These are phyloP conservation scores for Spirogloea muscicola DNA, from an alignment of 139 green algal species.

Conservation along the genomic window DNA sequence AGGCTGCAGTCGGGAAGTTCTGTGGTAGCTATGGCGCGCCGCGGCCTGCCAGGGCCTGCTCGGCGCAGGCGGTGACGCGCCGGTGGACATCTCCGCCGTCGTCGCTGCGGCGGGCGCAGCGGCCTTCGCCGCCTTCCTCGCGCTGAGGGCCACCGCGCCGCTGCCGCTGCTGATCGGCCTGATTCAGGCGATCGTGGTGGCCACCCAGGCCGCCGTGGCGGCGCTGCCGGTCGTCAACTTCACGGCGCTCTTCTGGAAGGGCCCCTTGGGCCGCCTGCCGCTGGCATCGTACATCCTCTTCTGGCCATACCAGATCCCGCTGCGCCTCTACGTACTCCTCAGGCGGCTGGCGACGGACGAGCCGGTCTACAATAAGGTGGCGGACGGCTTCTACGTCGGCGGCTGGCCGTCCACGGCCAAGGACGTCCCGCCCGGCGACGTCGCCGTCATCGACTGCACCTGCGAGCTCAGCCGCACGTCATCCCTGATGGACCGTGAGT, in stretches of 20 bases:
- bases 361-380: not conserved
- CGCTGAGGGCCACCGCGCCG: too few species aligned
- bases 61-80: too few species aligned
- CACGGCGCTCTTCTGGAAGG: not conserved
- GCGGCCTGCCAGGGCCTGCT: too few species aligned
- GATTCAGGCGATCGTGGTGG: too few species aligned
- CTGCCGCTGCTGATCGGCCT: too few species aligned
- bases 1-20: too few species aligned
- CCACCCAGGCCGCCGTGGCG: too few species aligned
- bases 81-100: too few species aligned
- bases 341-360: not conserved
- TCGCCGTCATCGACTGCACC: not conserved
- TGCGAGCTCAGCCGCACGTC: not conserved
- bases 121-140: too few species aligned
- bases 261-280: not conserved
- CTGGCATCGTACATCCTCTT: not conserved
- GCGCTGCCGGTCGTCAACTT: not conserved
- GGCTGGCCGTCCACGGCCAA: not conserved
- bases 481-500: not conserved
- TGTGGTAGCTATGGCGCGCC: too few species aligned
- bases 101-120: too few species aligned
- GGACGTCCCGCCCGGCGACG: not conserved
- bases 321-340: not conserved
- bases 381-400: not conserved
- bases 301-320: not conserved